Evolutionary conservation across 2,329 filamentous ascomycete genomes (phyloP).

Genomic region (Dothiorella sarmentorum): DNA sequence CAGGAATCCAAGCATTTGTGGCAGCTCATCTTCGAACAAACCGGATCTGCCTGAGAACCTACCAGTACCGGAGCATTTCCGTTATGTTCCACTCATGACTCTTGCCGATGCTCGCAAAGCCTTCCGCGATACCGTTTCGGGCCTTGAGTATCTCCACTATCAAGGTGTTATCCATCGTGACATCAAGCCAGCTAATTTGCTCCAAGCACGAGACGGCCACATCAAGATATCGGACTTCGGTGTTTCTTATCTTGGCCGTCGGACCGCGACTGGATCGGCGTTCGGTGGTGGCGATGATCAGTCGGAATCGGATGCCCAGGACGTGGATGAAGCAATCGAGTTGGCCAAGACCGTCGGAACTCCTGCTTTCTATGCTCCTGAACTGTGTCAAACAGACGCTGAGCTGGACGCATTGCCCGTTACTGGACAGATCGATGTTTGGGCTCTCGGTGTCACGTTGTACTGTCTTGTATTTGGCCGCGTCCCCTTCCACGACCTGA

Average conservation of each 20-base stretch:
- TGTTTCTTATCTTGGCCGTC: constrained; percentile 92
- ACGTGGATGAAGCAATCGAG: constrained; percentile 83
- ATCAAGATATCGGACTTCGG: constrained; percentile 99
- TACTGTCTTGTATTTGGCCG: constrained; percentile 94
- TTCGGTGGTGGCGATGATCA: constrained; percentile 50
- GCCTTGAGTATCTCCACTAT: constrained; percentile 77
- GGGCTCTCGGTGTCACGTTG: constrained; percentile 92
- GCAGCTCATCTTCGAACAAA: constrained; percentile 62
- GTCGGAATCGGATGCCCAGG: constrained; percentile 78
- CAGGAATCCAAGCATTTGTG: constrained; percentile 75
- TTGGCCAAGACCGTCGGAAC: constrained; percentile 98
- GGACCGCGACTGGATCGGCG: constrained; percentile 73
- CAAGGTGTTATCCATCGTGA: constrained; percentile 52
- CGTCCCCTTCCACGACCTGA: constrained; percentile 87
- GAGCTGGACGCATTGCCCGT: constrained; percentile 67
- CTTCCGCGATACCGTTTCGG: constrained; percentile 89
- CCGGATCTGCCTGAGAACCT: constrained; percentile 54
- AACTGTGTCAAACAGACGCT: constrained; percentile 85
- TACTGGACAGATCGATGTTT: constrained; percentile 92
- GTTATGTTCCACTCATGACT: constrained; percentile 90
- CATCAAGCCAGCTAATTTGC: constrained; percentile 69
- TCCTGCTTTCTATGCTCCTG: constrained; percentile 94
- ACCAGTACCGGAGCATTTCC: constrained; percentile 80
- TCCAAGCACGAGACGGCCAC: constrained; percentile 78
- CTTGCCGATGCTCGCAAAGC: constrained; percentile 75